phyloP scores from a whole-genome alignment of 371 early-diverging fungal genomes.

The Mucor lusitanicus region DNA sequence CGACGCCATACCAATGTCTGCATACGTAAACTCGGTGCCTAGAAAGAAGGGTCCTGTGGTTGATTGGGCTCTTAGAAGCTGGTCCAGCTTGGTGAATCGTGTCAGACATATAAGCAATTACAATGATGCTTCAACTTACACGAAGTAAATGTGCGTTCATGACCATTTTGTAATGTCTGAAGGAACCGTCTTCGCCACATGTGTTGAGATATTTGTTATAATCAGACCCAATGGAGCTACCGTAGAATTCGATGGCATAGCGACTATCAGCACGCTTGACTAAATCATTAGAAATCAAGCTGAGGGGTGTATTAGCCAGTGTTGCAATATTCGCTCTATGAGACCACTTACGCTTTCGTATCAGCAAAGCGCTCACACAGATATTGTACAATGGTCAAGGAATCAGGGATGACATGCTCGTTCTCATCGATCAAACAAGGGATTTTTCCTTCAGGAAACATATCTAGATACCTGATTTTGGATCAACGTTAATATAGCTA shows the following conservation, averaged over 20 bases:
- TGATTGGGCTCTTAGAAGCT: constrained; percentile 24
- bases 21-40: constrained; percentile 50
- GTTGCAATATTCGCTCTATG: no score
- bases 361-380: background rate
- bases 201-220: background rate
- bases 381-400: background rate
- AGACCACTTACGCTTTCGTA: background rate
- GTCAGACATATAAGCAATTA: background rate
- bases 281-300: background rate
- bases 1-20: constrained; percentile 54
- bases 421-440: background rate
- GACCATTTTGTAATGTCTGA: background rate
- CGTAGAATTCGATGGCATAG: background rate
- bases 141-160: background rate
- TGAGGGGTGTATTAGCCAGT: background rate
- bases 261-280: background rate
- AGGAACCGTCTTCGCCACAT: background rate
- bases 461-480: background rate
- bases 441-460: background rate
- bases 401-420: background rate
- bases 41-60: constrained; percentile 58
- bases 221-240: background rate
- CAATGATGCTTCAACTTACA: background rate
- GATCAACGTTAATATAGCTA: background rate
- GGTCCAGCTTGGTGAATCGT: background rate